Evolutionary conservation across 441 rosid species (phyloP).

Genomic region (Erodium texanum): DNA sequence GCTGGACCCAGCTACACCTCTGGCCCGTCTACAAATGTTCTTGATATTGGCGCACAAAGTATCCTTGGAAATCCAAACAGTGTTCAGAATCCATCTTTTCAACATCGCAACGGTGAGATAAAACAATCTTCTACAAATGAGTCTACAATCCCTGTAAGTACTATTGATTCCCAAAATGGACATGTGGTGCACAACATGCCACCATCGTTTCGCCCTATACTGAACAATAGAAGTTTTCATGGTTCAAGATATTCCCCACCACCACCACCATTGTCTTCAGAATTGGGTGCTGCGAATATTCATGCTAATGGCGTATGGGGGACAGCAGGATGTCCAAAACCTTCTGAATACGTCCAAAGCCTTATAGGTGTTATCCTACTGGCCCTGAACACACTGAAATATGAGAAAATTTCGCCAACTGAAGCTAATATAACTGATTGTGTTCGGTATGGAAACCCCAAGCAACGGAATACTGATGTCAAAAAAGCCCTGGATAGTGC

Average conservation of each 20-base stretch:
- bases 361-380: conserved; percentile 35
- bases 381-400: conserved; percentile 33
- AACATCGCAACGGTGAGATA: conserved; percentile 18
- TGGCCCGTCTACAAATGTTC: conserved; percentile 13
- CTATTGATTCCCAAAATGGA: conserved; percentile 20
- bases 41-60: conserved; percentile 21
- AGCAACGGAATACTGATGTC: conserved; percentile 25
- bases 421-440: conserved; percentile 37
- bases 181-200: conserved; percentile 8
- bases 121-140: conserved; percentile 20
- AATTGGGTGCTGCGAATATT: conserved; percentile 10
- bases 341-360: conserved; percentile 29
- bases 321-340: conserved; percentile 28
- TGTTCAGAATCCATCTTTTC: conserved; percentile 22
- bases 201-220: conserved; percentile 12
- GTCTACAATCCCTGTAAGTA: conserved; percentile 12
- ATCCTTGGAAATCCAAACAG: conserved; percentile 16
- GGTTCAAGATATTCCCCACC: conserved; percentile 14
- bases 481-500: conserved; percentile 35
- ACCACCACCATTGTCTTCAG: conserved; percentile 7
- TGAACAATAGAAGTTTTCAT: conserved; percentile 11
- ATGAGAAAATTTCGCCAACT: conserved; percentile 35
- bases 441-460: conserved; percentile 35
- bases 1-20: conserved; percentile 9
- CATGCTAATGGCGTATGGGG: conserved; percentile 21